Conservation (phyloP, 1,284 basidiomycete genomes). For the Coriolopsis trogii region DNA sequence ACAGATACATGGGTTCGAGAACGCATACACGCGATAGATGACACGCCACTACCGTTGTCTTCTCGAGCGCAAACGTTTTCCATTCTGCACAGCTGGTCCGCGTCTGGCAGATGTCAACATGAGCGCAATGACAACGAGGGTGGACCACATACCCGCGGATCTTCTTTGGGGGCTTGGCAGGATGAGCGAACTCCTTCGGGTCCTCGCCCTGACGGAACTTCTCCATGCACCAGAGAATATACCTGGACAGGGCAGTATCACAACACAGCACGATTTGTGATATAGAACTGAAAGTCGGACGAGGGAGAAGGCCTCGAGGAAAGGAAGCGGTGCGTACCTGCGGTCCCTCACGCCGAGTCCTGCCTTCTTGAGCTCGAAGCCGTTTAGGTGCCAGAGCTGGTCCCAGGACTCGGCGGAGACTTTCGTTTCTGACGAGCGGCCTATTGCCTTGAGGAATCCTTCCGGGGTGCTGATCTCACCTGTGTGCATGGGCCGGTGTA, state of each 20-base stretch:
- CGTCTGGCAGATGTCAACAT: conserved; percentile 38
- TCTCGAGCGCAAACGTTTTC: conserved; percentile 72
- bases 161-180: conserved; percentile 68
- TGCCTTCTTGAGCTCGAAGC: conserved; percentile 61
- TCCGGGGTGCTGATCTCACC: conserved; percentile 50
- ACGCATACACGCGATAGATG: not conserved
- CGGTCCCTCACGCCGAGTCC: conserved; percentile 70
- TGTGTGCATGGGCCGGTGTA: conserved; percentile 28
- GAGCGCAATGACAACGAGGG: not conserved
- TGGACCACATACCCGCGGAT: conserved; percentile 65
- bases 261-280: not conserved
- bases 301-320: conserved; percentile 26
- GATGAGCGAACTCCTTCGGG: conserved; percentile 63
- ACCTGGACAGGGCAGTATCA: conserved; percentile 48
- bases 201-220: conserved; percentile 67
- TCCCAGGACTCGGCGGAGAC: conserved; percentile 63
- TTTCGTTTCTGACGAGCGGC: conserved; percentile 66
- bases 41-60: conserved; percentile 34
- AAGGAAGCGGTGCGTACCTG: conserved; percentile 71
- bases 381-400: conserved; percentile 64
- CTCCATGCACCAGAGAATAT: conserved; percentile 82
- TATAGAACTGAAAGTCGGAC: too few species aligned
- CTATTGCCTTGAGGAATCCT: conserved; percentile 75
- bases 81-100: conserved; percentile 73
- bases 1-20: conserved; percentile 5